These are phyloP conservation scores for Barnettozyma pratensis DNA, from an alignment of 805 yeast species.

Conservation along the genomic window DNA sequence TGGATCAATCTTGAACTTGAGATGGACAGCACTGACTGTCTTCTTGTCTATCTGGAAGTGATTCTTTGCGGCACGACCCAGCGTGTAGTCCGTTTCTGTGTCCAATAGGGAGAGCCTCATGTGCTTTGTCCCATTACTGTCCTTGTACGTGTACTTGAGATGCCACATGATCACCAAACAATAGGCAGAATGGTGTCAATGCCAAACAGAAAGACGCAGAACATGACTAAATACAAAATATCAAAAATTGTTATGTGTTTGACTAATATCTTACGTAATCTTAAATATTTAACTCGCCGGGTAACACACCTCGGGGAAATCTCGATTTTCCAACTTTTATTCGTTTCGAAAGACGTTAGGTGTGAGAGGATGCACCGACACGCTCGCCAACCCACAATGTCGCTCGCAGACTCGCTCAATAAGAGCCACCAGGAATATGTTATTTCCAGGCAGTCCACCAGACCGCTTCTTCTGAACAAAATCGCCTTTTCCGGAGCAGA, in stretches of 20 bases:
- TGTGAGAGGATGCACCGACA: no score
- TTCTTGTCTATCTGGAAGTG: slow-evolving; percentile 5
- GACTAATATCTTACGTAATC: no score
- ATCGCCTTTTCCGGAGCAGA: slow-evolving; percentile 22
- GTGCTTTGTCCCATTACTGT: not conserved
- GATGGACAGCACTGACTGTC: slow-evolving; percentile 11
- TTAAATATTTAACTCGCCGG: no score
- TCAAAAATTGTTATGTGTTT: no score
- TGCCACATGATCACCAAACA: slow-evolving; percentile 8
- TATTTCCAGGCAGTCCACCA: slow-evolving; percentile 8
- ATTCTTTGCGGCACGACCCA: slow-evolving; percentile 7
- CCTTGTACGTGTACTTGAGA: slow-evolving; percentile 6
- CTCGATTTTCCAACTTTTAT: no score
- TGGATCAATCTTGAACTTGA: slow-evolving; percentile 8
- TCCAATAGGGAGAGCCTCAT: slow-evolving; percentile 1
- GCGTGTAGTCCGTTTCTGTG: slow-evolving; percentile 2
- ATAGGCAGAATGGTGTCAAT: no score
- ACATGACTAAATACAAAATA: not conserved
- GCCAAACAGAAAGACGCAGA: not conserved
- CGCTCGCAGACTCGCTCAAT: not conserved
- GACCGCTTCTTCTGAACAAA: slow-evolving; percentile 16
- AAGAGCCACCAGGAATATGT: not conserved
- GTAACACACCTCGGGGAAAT: no score
- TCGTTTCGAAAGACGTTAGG: no score
- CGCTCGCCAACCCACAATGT: not conserved